These are phyloP conservation scores for Euclidium syriacum DNA, from an alignment of 345 rosid genomes.

Conservation along the genomic window DNA sequence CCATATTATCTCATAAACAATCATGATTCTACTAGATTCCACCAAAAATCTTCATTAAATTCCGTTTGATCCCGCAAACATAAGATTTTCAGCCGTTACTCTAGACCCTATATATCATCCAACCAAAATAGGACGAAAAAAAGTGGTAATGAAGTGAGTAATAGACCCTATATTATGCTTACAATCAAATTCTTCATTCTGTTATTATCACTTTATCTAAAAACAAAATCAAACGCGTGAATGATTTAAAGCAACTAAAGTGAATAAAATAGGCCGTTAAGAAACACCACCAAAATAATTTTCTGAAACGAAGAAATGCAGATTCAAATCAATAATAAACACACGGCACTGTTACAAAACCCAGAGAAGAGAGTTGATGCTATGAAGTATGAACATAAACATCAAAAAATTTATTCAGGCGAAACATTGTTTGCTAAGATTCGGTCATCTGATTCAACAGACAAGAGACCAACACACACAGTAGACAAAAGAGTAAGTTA, in stretches of 20 bases:
- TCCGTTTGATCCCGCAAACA: no score
- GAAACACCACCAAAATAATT: neutral
- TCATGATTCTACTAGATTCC: no score
- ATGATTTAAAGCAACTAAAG: neutral
- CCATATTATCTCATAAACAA: no score
- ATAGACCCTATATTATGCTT: no score
- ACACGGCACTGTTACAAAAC: neutral
- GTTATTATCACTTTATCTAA: neutral
- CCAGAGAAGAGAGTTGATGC: neutral
- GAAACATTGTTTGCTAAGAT: constrained; percentile 2
- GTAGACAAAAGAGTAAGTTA: constrained; percentile 9
- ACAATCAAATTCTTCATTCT: neutral
- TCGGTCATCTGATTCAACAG: constrained; percentile 1
- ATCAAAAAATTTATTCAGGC: constrained; percentile 14
- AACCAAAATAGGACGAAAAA: no score
- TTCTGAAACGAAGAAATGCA: neutral
- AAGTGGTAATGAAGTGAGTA: no score
- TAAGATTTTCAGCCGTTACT: no score
- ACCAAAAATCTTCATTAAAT: no score
- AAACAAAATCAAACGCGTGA: neutral
- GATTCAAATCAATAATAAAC: neutral
- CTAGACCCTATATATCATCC: no score
- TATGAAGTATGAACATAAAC: constrained; percentile 5
- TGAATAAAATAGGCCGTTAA: neutral
- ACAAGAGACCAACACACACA: constrained; percentile 15